Evolutionary conservation across 208 protist species (phyloP).

Genomic region (Trypanosoma mega): DNA sequence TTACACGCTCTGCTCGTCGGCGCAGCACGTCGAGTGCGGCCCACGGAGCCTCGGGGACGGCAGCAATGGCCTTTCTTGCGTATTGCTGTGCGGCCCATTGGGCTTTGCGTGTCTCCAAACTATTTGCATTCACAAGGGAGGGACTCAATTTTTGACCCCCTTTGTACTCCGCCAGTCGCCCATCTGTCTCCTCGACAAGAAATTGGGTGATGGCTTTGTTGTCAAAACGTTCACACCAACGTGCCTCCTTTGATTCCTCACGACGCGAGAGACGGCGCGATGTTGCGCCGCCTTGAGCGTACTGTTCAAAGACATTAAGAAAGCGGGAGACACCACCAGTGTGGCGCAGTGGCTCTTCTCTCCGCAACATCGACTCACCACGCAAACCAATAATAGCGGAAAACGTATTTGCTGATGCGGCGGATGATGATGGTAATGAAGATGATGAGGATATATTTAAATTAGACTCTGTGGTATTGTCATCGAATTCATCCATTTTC

Average conservation of each 20-base stretch:
- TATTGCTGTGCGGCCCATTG: conserved; percentile 68
- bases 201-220: conserved; percentile 30
- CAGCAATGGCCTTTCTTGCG: conserved; percentile 35
- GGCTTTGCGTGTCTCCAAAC: conserved; percentile 37
- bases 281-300: conserved; percentile 23
- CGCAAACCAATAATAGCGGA: conserved; percentile 1
- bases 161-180: conserved; percentile 56
- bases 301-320: conserved; percentile 47
- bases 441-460: no score
- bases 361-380: neutral
- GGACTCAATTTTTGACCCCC: conserved; percentile 61
- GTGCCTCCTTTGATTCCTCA: conserved; percentile 26
- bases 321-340: conserved; percentile 53
- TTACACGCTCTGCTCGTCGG: conserved; percentile 33
- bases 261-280: conserved; percentile 18
- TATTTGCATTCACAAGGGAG: conserved; percentile 33
- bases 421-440: neutral
- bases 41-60: conserved; percentile 69
- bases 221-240: conserved; percentile 26
- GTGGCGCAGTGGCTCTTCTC: no score
- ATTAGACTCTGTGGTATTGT: neutral
- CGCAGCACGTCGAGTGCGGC: conserved; percentile 42
- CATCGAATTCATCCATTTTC: neutral
- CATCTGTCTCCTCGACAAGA: conserved; percentile 60
- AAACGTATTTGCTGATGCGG: neutral